These are phyloP conservation scores for Boletus edulis DNA, from an alignment of 768 basidiomycete genomes.

Conservation along the genomic window DNA sequence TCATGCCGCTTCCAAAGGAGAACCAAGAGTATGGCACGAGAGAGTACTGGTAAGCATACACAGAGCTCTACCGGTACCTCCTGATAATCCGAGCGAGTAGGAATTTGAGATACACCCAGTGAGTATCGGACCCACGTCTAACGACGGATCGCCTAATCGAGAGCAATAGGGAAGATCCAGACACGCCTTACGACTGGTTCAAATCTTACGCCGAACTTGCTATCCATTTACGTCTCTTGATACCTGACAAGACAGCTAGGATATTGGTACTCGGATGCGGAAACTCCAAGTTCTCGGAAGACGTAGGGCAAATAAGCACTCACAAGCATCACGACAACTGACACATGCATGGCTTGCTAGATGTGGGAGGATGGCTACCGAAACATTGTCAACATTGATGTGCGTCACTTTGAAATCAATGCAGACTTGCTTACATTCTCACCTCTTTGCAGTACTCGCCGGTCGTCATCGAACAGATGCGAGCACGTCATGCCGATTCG, in stretches of 20 bases:
- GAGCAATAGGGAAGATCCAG: constrained; percentile 50
- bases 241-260: constrained; percentile 57
- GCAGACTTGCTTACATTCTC: neutral
- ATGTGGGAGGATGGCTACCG: constrained; percentile 88
- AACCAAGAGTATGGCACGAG: constrained; percentile 70
- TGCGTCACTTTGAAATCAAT: constrained; percentile 31
- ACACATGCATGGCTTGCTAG: constrained; percentile 33
- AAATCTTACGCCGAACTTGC: constrained; percentile 78
- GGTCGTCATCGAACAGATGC: constrained; percentile 76
- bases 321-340: neutral
- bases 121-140: constrained; percentile 20
- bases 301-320: constrained; percentile 39
- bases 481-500: constrained; percentile 41
- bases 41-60: constrained; percentile 58
- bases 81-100: constrained; percentile 34
- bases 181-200: constrained; percentile 82
- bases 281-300: constrained; percentile 77
- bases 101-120: constrained; percentile 72
- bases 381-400: constrained; percentile 78
- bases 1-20: constrained; percentile 48
- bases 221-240: constrained; percentile 52
- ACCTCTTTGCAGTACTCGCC: constrained; percentile 58
- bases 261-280: constrained; percentile 86
- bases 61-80: neutral
- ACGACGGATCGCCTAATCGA: neutral